A percentile compares a stretch with the other conserved stretches of the same genome.
These are phyloP conservation scores for Aspergillus brasiliensis DNA, from an alignment of 2,329 filamentous ascomycete species.

Conservation along the genomic window DNA sequence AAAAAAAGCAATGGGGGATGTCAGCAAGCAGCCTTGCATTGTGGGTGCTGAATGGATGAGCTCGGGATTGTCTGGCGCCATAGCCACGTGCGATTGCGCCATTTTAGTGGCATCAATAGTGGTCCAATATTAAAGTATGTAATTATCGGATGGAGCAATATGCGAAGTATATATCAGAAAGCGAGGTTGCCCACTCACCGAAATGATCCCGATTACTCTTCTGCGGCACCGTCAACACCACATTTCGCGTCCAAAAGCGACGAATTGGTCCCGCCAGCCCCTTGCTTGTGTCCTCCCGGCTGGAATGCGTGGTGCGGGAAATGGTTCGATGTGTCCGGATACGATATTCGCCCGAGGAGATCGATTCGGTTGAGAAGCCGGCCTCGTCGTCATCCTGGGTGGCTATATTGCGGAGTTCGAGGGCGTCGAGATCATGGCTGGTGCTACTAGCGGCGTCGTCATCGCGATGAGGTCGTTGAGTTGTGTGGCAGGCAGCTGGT, in stretches of 20 bases:
- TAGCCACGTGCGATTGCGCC: conserved; percentile 8
- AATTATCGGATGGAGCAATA: neutral
- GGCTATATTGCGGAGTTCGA: conserved; percentile 35
- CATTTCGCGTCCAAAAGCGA: conserved; percentile 77
- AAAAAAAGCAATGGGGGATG: conserved; percentile 1
- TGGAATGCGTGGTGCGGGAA: conserved; percentile 22
- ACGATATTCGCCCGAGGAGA: conserved; percentile 39
- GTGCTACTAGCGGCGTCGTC: conserved; percentile 1
- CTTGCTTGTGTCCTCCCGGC: conserved; percentile 23
- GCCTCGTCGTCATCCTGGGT: conserved; percentile 31
- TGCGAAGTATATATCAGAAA: neutral
- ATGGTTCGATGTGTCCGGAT: conserved; percentile 26
- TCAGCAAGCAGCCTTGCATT: neutral
- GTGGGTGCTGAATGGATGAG: neutral
- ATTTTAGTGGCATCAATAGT: neutral
- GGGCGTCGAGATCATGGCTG: conserved; percentile 19
- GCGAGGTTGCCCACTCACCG: conserved; percentile 29
- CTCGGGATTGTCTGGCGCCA: neutral
- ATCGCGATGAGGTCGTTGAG: neutral
- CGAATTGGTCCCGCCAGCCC: conserved; percentile 66
- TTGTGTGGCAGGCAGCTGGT: neutral
- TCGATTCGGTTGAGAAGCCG: conserved; percentile 28
- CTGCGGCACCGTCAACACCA: conserved; percentile 41
- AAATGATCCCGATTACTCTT: conserved; percentile 47
- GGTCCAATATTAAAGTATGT: neutral